phyloP scores from a whole-genome alignment of 768 basidiomycete species.

The Paxillus ammoniavirescens region DNA sequence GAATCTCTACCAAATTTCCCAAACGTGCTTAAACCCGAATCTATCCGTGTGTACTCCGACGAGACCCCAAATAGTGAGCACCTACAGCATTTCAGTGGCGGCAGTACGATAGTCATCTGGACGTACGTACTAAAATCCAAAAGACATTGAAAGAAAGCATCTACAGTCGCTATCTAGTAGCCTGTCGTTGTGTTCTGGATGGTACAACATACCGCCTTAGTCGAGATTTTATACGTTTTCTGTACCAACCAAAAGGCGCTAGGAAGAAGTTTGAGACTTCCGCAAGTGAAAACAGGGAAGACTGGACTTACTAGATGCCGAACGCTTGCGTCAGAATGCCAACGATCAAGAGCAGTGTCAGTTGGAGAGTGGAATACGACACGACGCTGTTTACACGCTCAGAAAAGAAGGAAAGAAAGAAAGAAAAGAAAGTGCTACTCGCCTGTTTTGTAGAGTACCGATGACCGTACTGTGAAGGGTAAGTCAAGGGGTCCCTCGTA shows the following conservation, averaged over 20 bases:
- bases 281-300: neutral
- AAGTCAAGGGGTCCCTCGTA: neutral
- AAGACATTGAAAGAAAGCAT: slow-evolving; percentile 72
- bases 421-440: no score
- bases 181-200: neutral
- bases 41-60: slow-evolving; percentile 71
- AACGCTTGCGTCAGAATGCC: slow-evolving; percentile 63
- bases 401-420: no score
- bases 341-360: slow-evolving; percentile 65
- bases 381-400: slow-evolving; percentile 47
- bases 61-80: slow-evolving; percentile 72
- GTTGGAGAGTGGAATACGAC: slow-evolving; percentile 67
- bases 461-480: slow-evolving; percentile 56
- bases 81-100: slow-evolving; percentile 30
- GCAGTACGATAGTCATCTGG: neutral
- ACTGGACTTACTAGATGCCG: slow-evolving; percentile 59
- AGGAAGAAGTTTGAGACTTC: neutral
- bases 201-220: slow-evolving; percentile 44
- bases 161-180: slow-evolving; percentile 30
- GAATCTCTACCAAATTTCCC: slow-evolving; percentile 65
- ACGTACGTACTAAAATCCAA: slow-evolving; percentile 62
- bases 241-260: slow-evolving; percentile 72
- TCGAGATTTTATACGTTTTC: slow-evolving; percentile 58
- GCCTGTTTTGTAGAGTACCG: slow-evolving; percentile 71
- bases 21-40: slow-evolving; percentile 81